Conservation (phyloP, 2,329 filamentous ascomycete species). For the Sporothrix brunneoviolacea region DNA sequence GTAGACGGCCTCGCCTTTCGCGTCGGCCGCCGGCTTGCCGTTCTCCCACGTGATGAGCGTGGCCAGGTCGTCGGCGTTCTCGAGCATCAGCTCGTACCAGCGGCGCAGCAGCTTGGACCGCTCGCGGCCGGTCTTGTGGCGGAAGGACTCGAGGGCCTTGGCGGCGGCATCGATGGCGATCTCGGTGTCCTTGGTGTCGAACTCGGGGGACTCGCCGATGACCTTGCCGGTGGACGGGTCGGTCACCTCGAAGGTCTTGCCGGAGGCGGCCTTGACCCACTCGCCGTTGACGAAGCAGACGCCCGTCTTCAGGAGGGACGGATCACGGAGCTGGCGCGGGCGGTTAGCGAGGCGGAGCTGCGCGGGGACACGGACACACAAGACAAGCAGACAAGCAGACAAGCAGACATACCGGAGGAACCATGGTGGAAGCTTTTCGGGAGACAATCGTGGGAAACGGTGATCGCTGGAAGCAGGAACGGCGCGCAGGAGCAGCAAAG, state of each 20-base stretch:
- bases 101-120: constrained; percentile 66
- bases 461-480: constrained; percentile 25
- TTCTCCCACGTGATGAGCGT: constrained; percentile 86
- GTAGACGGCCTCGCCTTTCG: constrained; percentile 64
- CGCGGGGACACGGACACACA: neutral
- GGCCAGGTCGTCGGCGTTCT: constrained; percentile 73
- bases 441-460: constrained; percentile 21
- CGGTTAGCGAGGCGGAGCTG: neutral
- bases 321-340: constrained; percentile 61
- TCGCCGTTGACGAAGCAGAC: constrained; percentile 84
- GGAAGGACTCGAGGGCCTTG: constrained; percentile 65
- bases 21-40: constrained; percentile 73
- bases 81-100: constrained; percentile 76
- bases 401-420: constrained; percentile 33
- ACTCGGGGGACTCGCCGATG: constrained; percentile 81
- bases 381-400: neutral
- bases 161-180: constrained; percentile 78
- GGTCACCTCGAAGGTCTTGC: constrained; percentile 83
- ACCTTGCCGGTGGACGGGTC: constrained; percentile 78
- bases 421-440: constrained; percentile 39
- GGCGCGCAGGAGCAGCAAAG: constrained; percentile 14
- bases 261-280: constrained; percentile 80
- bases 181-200: constrained; percentile 69
- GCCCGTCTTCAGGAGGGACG: constrained; percentile 76
- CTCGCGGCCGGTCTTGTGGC: constrained; percentile 65